Evolutionary conservation across 345 rosid species (phyloP), one percentile per base, ranked within the genome.

Genomic region (Mercurialis annua): DNA sequence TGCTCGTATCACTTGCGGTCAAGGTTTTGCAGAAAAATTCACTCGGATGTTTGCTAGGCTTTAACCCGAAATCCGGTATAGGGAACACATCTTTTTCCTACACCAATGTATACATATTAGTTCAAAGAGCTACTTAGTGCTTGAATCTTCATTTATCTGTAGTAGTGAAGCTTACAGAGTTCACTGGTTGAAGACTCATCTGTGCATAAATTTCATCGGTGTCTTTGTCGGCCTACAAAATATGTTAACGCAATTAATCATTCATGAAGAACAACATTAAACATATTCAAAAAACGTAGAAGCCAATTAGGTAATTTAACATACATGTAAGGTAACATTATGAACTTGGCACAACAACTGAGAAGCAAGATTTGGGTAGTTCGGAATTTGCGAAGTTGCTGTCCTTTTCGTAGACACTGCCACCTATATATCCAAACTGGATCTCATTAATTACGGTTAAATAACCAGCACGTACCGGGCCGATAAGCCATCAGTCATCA

Each of bases 311-410:
- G 38, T 36, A 67, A 73, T 53, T 20, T 50, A 16, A 40, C 87
- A 36, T 84, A 95, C 98, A 79, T 92, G 98, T 30, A 84, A 80
- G 0, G 94, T 85, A 66, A 90, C 97, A 75, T 85, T 87, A 74
- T 92, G 98, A 72, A 95, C 97, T 88, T 95, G 99, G 78, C 99
- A 95, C 87, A 95, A 63, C 64, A 95, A 69, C 86, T 95, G 98
- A 70, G 98, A 85, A 44, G 93, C 88, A 55, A 92, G 97, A 80
- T 85, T 92, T 53, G 99, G 99, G 73, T 95, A 92, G 78, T 88
- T 92, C 2, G 99, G 98, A 68, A 95, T 85, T 81, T 90, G 98
- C 0, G 93, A 82, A 42, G 98, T 92, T 49, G 97, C 90, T 50
- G 89, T 69, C 76, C 96, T 83, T 78, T 86, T 92, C 1, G 99